Base-by-base conservation (phyloP, 1,139 yeast species). In the Geotrichum klebahnii region DNA sequence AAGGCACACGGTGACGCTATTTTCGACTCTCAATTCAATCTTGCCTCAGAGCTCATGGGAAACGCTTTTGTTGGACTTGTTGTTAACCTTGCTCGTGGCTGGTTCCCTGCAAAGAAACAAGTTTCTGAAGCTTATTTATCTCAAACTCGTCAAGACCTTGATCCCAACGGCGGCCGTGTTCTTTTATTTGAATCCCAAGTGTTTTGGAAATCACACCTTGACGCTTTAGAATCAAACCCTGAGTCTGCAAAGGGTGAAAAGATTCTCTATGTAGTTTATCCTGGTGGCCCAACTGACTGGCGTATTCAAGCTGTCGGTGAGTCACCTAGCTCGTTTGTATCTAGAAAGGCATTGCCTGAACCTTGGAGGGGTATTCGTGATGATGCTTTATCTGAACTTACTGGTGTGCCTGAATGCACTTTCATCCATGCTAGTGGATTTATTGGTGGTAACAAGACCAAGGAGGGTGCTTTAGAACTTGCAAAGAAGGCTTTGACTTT, bases 361-460 rank as follows among this genome's bases (percentile, higher is more conserved):
- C 76, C 80, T 32, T 86, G 96, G 89, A 80, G 98, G 73, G 99
- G 99, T 28, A 72, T 90, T 46, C 80, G 98, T 64, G 98, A 92
- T 65, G 90, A 84, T 31, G 85, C 75, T 40, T 76, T 92, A 61
- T 79, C 85, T 56, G 74, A 81, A 57, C 71, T 77, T 59, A 73
- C 89, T 34, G 96, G 95, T 17, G 78, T 92, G 52, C 81, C 79
- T 19, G 96, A 87, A 2, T 86, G 96, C 65, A 81, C 90, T 29
- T 92, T 92, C 66, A 81, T 94, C 51, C 99, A 92, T 62, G 97
- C 97, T 40, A 87, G 96, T 42, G 98, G 99, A 0, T 92, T 92
- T 70, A 92, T 92, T 65, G 98, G 98, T 33, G 99, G 99, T 48
- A 88, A 94, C 55, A 76, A 81, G 63, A 76, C 95, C 29, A 72